These are phyloP conservation scores for Microdochium bolleyi DNA, from an alignment of 2,329 filamentous ascomycete genomes.

Conservation along the genomic window DNA sequence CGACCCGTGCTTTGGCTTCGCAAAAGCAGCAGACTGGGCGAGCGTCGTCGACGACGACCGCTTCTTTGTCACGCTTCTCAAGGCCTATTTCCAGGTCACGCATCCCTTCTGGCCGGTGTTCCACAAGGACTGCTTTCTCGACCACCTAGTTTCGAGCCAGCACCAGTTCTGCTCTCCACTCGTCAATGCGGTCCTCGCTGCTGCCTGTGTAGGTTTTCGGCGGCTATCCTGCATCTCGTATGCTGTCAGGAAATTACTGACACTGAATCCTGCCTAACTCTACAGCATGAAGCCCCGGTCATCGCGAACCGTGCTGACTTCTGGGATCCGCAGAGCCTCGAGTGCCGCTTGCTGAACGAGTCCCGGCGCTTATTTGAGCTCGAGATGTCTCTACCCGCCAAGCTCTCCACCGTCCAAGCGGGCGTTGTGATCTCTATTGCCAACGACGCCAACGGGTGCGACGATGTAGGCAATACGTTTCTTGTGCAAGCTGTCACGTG, in stretches of 20 bases:
- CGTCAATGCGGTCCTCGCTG: conserved; percentile 27
- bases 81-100: conserved; percentile 21
- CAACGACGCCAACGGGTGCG: conserved; percentile 23
- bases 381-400: conserved; percentile 11
- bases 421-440: conserved; percentile 19
- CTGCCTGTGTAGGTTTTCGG: conserved; percentile 22
- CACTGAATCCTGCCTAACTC: neutral
- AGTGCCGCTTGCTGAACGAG: conserved; percentile 26
- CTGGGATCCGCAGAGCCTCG: conserved; percentile 24
- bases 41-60: conserved; percentile 21
- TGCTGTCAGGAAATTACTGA: neutral
- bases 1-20: conserved; percentile 20
- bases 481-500: conserved; percentile 20
- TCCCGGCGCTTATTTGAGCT: conserved; percentile 24
- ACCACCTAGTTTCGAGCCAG: conserved; percentile 23
- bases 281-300: conserved; percentile 18
- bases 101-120: conserved; percentile 25
- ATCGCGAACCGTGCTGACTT: conserved; percentile 18
- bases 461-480: conserved; percentile 27
- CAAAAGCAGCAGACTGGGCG: conserved; percentile 26
- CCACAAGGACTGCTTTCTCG: conserved; percentile 29
- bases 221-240: neutral
- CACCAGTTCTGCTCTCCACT: conserved; percentile 28
- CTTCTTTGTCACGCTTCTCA: conserved; percentile 23
- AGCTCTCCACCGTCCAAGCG: conserved; percentile 24